Evolutionary conservation across 2,329 filamentous ascomycete genomes (phyloP).

Genomic region (Trichophyton simii): DNA sequence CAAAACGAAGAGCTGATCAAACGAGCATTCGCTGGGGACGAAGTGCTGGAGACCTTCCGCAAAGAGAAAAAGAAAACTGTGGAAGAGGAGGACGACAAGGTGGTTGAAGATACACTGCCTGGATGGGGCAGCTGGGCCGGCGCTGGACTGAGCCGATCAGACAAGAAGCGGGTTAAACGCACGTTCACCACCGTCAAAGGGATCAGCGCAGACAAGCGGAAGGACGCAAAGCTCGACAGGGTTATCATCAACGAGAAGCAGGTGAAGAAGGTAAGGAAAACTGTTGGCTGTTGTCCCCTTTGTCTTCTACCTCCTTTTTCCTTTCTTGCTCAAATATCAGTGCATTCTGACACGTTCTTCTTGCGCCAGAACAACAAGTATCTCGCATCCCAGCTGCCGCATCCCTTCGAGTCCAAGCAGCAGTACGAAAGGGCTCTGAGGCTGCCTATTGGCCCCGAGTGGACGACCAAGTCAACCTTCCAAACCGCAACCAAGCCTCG

Average conservation of each 20-base stretch:
- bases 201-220: slow-evolving; percentile 61
- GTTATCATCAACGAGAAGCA: slow-evolving; percentile 91
- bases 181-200: slow-evolving; percentile 45
- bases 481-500: slow-evolving; percentile 81
- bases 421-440: slow-evolving; percentile 86
- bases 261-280: slow-evolving; percentile 63
- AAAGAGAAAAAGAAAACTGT: slow-evolving; percentile 62
- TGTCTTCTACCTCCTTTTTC: not conserved
- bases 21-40: slow-evolving; percentile 75
- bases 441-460: slow-evolving; percentile 82
- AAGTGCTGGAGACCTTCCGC: slow-evolving; percentile 69
- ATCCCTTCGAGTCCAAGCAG: slow-evolving; percentile 73
- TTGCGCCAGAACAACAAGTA: slow-evolving; percentile 62
- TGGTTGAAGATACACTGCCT: slow-evolving; percentile 71
- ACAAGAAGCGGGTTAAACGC: slow-evolving; percentile 43
- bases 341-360: not conserved
- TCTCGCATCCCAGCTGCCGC: slow-evolving; percentile 68
- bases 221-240: slow-evolving; percentile 66
- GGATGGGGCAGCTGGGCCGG: slow-evolving; percentile 94
- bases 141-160: slow-evolving; percentile 60
- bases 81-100: slow-evolving; percentile 68
- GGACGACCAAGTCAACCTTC: slow-evolving; percentile 92
- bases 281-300: not conserved
- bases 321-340: not conserved
- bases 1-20: slow-evolving; percentile 57